Base-by-base conservation (phyloP, 2,329 filamentous ascomycete species). In the Rhynchosporium graminicola region DNA sequence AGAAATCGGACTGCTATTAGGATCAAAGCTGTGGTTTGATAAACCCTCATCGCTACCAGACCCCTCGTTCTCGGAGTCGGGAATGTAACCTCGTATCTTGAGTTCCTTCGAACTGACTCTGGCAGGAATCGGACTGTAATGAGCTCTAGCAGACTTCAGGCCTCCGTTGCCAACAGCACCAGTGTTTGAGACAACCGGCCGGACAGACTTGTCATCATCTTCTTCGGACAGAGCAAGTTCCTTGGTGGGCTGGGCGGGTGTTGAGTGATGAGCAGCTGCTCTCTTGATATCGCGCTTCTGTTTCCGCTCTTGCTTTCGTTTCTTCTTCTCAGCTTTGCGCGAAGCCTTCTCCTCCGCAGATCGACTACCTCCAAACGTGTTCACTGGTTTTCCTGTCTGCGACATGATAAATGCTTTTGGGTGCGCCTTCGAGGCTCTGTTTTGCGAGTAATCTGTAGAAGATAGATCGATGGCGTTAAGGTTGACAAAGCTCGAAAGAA, bases 261-360 rank as follows among this genome's bases (percentile, higher is more conserved):
- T 20, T 15, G 13, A n/a, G 15, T 9, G 29, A 15, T 15, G 43
- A 13, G 26, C 12, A 4, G 20, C 7, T 33, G 46, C 46, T 43
- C 43, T 28, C 15, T 45, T 28, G 8, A 29, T 31, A 9, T 57
- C 33, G 6, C 54, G 28, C 26, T 51, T 51, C 26, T 36, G 13
- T 29, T 50, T 31, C 31, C 28, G 46, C 26, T 33, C 31, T 9
- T 31, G 26, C 46, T 59, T 59, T 15, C 47, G 10, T 28, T 31
- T 47, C 13, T 45, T 50, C 38, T 45, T 40, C 56, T 58, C 29
- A 28, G 55, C 40, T 26, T 54, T 54, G 20, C 33, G 36, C 51
- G 26, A 29, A 1, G 33, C 33, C 4, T 40, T 13, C 3, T 54
- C 51, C 33, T 54, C 36, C n/a, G 3, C 1, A 54, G n/a, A 40